Conservation (phyloP, 2,329 filamentous ascomycete species). For the Pseudogymnoascus pannorum region DNA sequence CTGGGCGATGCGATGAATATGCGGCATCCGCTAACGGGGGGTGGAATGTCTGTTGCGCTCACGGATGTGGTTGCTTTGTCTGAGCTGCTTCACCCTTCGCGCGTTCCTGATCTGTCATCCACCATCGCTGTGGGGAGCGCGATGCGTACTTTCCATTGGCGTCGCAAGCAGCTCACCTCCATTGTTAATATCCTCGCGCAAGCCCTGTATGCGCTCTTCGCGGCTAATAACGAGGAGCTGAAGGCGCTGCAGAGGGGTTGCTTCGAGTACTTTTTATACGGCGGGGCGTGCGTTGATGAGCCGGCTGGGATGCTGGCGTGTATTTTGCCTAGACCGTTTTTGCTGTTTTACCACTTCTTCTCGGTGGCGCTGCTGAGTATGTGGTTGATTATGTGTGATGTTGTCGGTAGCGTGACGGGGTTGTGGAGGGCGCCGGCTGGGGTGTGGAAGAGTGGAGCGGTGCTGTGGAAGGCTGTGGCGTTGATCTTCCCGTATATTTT, state of each 20-base stretch:
- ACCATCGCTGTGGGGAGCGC: conserved; percentile 53
- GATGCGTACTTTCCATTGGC: conserved; percentile 77
- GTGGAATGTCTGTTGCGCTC: conserved; percentile 96
- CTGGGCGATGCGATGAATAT: conserved; percentile 97
- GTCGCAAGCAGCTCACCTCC: conserved; percentile 69
- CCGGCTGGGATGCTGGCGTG: conserved; percentile 78
- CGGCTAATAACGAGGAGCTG: conserved; percentile 71
- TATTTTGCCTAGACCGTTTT: conserved; percentile 66
- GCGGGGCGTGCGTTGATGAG: conserved; percentile 64
- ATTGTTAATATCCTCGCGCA: conserved; percentile 98
- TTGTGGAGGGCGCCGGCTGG: conserved; percentile 56
- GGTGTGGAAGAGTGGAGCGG: conserved; percentile 55
- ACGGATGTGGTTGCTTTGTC: conserved; percentile 80
- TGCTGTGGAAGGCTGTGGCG: conserved; percentile 73
- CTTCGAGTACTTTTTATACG: conserved; percentile 81
- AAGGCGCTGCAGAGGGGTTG: conserved; percentile 79
- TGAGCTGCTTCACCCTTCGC: conserved; percentile 61
- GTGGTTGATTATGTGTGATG: conserved; percentile 45
- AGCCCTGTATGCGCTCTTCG: conserved; percentile 86
- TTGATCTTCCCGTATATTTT: conserved; percentile 80
- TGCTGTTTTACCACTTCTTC: conserved; percentile 91
- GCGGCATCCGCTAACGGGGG: conserved; percentile 95
- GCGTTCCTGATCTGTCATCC: conserved; percentile 63
- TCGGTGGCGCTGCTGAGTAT: conserved; percentile 83
- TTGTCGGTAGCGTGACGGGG: conserved; percentile 43